Conservation (phyloP, 495 filamentous ascomycete species). For the Pseudoneurospora amorphoporcata region DNA sequence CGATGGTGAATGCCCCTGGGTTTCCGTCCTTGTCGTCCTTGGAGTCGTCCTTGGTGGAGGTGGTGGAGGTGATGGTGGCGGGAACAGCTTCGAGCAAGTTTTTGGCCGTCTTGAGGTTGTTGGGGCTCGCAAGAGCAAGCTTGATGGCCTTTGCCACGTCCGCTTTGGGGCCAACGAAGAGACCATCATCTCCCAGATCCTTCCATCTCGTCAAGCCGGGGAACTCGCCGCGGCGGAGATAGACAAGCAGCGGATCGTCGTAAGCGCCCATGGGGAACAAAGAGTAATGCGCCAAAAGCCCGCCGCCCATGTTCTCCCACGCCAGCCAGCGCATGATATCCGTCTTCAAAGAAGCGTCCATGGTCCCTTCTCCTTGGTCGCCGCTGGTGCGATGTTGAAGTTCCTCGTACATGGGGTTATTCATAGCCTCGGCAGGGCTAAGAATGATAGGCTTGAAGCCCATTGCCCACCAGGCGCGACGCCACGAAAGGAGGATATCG, state of each 20-base stretch:
- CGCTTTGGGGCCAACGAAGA: constrained; percentile 63
- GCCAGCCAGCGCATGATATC: constrained; percentile 83
- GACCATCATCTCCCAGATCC: constrained; percentile 53
- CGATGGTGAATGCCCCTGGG: constrained; percentile 53
- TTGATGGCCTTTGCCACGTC: constrained; percentile 58
- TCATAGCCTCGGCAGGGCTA: constrained; percentile 70
- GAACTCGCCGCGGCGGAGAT: constrained; percentile 63
- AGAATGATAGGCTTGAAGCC: constrained; percentile 83
- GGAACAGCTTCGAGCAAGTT: constrained; percentile 49
- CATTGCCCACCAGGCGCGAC: constrained; percentile 86
- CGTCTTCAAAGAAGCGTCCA: constrained; percentile 45
- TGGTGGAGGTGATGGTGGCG: background rate
- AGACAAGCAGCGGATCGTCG: constrained; percentile 60
- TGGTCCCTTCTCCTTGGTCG: constrained; percentile 35
- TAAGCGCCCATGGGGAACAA: constrained; percentile 78
- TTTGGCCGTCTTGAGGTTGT: constrained; percentile 44
- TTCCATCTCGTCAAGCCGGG: constrained; percentile 67
- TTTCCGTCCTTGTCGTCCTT: constrained; percentile 9
- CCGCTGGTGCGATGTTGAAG: constrained; percentile 36
- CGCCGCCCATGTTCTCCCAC: constrained; percentile 88
- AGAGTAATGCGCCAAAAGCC: constrained; percentile 67
- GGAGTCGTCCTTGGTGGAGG: background rate
- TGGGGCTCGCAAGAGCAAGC: constrained; percentile 44
- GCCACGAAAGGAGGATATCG: constrained; percentile 74
- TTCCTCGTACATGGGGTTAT: constrained; percentile 66